Evolutionary conservation across 257 asterid species (phyloP), one percentile per base, ranked within the genome.

Genomic region (Solanum habrochaites): DNA sequence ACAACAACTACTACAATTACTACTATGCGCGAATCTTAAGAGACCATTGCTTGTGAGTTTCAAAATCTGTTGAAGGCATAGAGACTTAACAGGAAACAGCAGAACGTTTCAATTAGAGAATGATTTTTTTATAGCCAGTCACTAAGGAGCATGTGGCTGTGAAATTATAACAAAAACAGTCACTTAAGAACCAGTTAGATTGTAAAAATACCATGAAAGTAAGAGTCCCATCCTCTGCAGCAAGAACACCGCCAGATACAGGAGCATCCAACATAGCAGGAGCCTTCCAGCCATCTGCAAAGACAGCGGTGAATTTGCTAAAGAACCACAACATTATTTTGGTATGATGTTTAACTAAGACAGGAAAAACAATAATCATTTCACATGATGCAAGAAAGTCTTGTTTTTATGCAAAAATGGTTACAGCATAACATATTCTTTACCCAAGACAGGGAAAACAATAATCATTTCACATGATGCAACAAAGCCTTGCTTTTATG

Each of bases 191-290:
- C 85, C 31, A 23, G 31, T 81, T 11, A 81, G 66, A 81, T 81
- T 81, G 43, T 31, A 82, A 73, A 56, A 67, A 64, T 91, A 97
- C 99, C 99, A 97, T 97, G 91, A 97, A 97, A 88, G 99, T 97
- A 87, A 97, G 99, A 20, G 96, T 91, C 77, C 98, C 99, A 75
- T 88, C 86, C 85, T 95, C 96, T 27, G 99, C 99, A 43, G 98
- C 98, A 86, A 92, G 88, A 88, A 95, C 98, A 83, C 99, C 99
- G 84, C 99, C 99, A 20, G 99, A 97, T 47, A 97, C 99, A 58
- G 99, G 99, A 86, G 99, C 99, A 92, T 97, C 99, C 95, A 97
- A 92, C 98, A 95, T 93, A 86, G 94, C 92, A 86, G 94, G 98
- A 83, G 87, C 70, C 69, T 83, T 91, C 89, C 86, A 45, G 35